Base-by-base conservation (phyloP, 2,329 filamentous ascomycete genomes). In the Leptographium lundbergii region DNA sequence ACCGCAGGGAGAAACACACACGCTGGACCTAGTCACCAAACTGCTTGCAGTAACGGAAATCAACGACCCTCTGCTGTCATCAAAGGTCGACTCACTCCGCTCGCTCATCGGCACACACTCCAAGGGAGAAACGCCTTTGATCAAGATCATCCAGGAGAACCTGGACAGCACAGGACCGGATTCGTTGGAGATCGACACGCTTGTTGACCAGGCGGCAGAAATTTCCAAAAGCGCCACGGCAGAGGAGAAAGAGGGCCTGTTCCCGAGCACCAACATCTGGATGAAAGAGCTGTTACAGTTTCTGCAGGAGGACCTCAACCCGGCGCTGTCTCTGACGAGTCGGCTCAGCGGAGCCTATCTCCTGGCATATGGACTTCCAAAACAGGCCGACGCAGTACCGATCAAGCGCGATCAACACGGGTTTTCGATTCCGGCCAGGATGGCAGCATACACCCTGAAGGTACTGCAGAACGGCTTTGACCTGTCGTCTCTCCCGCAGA, bases 261-360 rank as follows among this genome's bases (percentile, higher is more conserved):
- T 94, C 45, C 89, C 90, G 0, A 79, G 79, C 63, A 72, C 75
- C 0, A 72, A 78, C 2, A 72, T 81, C 11, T 96, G 91, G 91
- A 76, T 79, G 65, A 65, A 75, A 17, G 80, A 87, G 17, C 70
- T 96, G 3, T 67, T 69, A 0, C 73, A 72, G 1, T 78, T 90
- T 59, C 70, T 88, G 6, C 69, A 75, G 34, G 67, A 71, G 1
- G 65, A 73, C 1, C 79, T 84, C 2, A 81, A 82, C 61, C 75
- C 81, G 6, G 85, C 89, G 0, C 72, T 95, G 3, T 82, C 89
- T 0, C 81, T 96, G 5, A 89, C 86, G 2, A 91, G 85, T 67
- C 79, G 78, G 27, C 74, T 96, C 7, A 84, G 82, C 0, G 89
- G 89, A 4, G 82, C 82, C 0, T 80, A 88, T 6, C 84, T 87